Evolutionary conservation across 1,284 basidiomycete species (phyloP), one percentile per base, ranked within the genome.

Genomic region (Naganishia liquefaciens): DNA sequence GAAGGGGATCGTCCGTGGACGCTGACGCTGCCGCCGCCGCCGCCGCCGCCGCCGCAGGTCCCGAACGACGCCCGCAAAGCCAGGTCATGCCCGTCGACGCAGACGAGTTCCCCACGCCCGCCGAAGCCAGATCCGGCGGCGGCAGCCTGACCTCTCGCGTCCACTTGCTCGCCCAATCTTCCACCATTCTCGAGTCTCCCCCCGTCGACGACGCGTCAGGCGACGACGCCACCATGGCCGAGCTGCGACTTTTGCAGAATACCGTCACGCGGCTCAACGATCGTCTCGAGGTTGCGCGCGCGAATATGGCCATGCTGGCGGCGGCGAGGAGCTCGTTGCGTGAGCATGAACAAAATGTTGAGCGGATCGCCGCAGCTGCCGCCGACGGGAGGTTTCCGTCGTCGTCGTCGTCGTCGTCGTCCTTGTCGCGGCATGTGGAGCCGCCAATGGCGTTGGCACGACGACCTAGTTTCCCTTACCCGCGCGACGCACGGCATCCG

Each of bases 401-500:
- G n/a, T n/a, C n/a, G n/a, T n/a, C 19, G n/a, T 21, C n/a, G 25
- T 9, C 7, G n/a, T 30, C 58, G 13, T 11, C 28, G 30, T 33
- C 40, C n/a, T 5, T 27, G 23, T 9, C 21, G n/a, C 49, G 23
- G 27, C 46, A 42, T 7, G 33, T 19, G 23, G 21, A 43, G 15
- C 13, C 10, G n/a, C 15, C 11, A n/a, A n/a, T n/a, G 25, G 49
- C 33, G 3, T 37, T 54, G 9, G 44, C 63, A 5, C 44, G 66
- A 27, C 44, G 66, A 11, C 66, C 66, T 13, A 62, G 51, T 33
- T 54, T 51, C 47, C 66, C 66, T 7, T 54, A 42, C 40, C 23
- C 57, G 5, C 51, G 53, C 19, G 51, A 21, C 25, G 10, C 53
- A 15, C 11, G 37, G 5, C 66, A 68, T 46, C 66, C 66, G 1